These are phyloP conservation scores for Ogataea hybrid DNA, from an alignment of 1,139 yeast species.

Conservation along the genomic window DNA sequence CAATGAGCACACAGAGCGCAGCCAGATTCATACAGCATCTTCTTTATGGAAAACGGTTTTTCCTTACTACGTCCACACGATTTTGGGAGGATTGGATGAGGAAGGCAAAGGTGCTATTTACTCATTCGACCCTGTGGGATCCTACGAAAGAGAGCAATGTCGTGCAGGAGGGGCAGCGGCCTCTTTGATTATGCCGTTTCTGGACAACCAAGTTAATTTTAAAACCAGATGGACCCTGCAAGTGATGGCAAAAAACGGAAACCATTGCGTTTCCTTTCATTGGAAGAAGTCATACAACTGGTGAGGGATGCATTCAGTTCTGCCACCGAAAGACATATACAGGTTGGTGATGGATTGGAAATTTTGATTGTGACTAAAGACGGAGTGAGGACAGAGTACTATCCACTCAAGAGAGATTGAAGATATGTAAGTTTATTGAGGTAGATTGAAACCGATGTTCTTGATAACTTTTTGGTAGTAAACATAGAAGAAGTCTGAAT, in stretches of 20 bases:
- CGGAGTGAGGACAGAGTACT: slow-evolving; percentile 81
- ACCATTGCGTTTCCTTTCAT: slow-evolving; percentile 58
- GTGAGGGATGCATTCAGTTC: slow-evolving; percentile 94
- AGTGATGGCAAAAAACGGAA: slow-evolving; percentile 65
- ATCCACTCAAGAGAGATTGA: slow-evolving; percentile 84
- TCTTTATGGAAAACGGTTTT: slow-evolving; percentile 88
- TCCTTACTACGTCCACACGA: slow-evolving; percentile 95
- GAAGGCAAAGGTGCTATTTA: slow-evolving; percentile 94
- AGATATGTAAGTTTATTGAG: slow-evolving; percentile 21
- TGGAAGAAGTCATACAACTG: slow-evolving; percentile 82
- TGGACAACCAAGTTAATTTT: slow-evolving; percentile 95
- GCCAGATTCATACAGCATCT: slow-evolving; percentile 92
- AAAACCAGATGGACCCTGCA: slow-evolving; percentile 85
- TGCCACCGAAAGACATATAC: slow-evolving; percentile 97
- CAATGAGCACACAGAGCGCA: slow-evolving; percentile 65
- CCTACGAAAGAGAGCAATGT: slow-evolving; percentile 96
- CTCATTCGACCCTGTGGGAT: slow-evolving; percentile 97
- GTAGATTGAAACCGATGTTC: slow-evolving; percentile 74
- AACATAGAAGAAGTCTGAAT: slow-evolving; percentile 93
- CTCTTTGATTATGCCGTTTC: slow-evolving; percentile 91
- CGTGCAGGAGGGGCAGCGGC: slow-evolving; percentile 99
- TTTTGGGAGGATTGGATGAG: slow-evolving; percentile 91
- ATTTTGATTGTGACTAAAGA: slow-evolving; percentile 89
- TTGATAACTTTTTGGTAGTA: slow-evolving; percentile 82
- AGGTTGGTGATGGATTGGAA: slow-evolving; percentile 96